Conservation (phyloP, 768 basidiomycete species). For the Termitomyces titanicus region DNA sequence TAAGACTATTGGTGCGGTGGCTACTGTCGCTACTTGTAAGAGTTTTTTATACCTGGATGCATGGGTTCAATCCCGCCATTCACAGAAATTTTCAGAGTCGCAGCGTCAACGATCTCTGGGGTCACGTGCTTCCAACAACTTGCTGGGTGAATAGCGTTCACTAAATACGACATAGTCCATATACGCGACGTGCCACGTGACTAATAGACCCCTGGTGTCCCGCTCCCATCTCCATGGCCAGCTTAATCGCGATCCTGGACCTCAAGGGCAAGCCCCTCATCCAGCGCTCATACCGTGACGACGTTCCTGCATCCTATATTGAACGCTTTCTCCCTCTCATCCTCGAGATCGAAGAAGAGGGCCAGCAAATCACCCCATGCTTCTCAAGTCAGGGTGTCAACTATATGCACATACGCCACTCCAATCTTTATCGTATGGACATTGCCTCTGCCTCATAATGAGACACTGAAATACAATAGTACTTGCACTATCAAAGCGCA, state of each 20-base stretch:
- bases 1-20: no score
- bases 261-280: constrained; percentile 98
- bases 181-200: background rate
- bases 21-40: no score
- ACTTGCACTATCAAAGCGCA: constrained; percentile 92
- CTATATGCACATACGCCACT: constrained; percentile 98
- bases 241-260: constrained; percentile 90
- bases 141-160: no score
- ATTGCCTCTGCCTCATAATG: background rate
- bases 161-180: no score
- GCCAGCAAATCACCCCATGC: constrained; percentile 93
- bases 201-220: background rate
- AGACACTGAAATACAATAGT: constrained; percentile 43
- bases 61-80: no score
- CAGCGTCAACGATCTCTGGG: no score
- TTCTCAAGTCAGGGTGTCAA: constrained; percentile 94
- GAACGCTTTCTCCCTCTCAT: constrained; percentile 93
- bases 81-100: no score
- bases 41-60: no score
- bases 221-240: constrained; percentile 35
- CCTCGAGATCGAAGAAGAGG: constrained; percentile 96
- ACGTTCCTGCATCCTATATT: constrained; percentile 84
- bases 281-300: constrained; percentile 94
- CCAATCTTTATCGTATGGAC: constrained; percentile 89
- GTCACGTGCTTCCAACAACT: no score